A percentile compares a stretch with the other conserved stretches of the same genome.
Evolutionary conservation across 805 yeast genomes (phyloP).

Genomic region (Torulaspora maleeae): DNA sequence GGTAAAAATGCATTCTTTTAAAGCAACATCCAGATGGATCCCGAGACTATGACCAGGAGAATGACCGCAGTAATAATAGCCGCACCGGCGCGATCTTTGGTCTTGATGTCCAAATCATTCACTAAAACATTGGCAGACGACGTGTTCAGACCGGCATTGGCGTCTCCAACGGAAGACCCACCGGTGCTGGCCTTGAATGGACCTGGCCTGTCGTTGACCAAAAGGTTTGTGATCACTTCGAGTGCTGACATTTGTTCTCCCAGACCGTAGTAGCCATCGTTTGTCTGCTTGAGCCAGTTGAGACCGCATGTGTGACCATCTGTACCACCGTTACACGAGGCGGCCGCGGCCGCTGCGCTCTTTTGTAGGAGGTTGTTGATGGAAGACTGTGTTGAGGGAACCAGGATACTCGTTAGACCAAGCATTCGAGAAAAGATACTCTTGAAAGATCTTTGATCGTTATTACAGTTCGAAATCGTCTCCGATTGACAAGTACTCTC

Average conservation of each 20-base stretch:
- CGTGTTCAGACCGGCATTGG: conserved; percentile 46
- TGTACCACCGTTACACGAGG: conserved; percentile 65
- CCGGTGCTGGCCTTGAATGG: conserved; percentile 52
- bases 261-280: conserved; percentile 66
- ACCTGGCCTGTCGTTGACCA: conserved; percentile 43
- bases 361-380: conserved; percentile 41
- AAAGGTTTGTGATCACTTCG: conserved; percentile 52
- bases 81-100: conserved; percentile 82
- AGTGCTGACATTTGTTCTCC: conserved; percentile 78
- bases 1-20: conserved; percentile 19
- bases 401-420: conserved; percentile 52
- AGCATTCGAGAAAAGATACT: conserved; percentile 63
- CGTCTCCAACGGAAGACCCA: conserved; percentile 53
- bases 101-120: conserved; percentile 43
- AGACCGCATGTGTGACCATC: conserved; percentile 76
- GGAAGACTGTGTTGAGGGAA: conserved; percentile 44
- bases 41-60: conserved; percentile 53
- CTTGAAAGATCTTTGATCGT: conserved; percentile 72
- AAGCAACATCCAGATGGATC: conserved; percentile 75
- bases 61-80: conserved; percentile 79
- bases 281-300: conserved; percentile 52
- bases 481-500: conserved; percentile 56
- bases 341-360: conserved; percentile 65
- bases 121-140: conserved; percentile 37
- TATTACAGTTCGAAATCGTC: conserved; percentile 48